These are phyloP conservation scores for Talaromyces borbonicus DNA, from an alignment of 495 filamentous ascomycete species.

Conservation along the genomic window DNA sequence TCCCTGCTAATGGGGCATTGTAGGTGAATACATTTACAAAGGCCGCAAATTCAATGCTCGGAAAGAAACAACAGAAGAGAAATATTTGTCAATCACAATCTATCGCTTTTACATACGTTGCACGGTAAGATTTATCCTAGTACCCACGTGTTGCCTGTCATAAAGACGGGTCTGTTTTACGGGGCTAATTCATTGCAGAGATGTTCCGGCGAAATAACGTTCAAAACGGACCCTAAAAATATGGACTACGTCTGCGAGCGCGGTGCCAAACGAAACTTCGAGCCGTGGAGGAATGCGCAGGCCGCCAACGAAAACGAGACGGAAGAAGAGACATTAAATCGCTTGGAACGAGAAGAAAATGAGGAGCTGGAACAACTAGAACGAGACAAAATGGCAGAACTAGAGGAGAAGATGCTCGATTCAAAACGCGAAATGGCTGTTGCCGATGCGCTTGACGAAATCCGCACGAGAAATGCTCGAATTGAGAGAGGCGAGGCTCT, in stretches of 20 bases:
- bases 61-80: conserved; percentile 88
- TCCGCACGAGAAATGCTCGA: conserved; percentile 80
- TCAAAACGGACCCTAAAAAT: conserved; percentile 88
- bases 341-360: conserved; percentile 65
- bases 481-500: conserved; percentile 60
- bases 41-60: conserved; percentile 95
- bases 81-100: conserved; percentile 81
- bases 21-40: conserved; percentile 83
- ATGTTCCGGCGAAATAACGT: conserved; percentile 83
- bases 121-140: conserved; percentile 54
- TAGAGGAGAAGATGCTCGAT: conserved; percentile 78
- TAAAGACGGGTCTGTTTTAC: no score
- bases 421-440: conserved; percentile 96
- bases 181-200: conserved; percentile 22
- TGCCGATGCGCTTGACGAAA: conserved; percentile 93
- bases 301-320: conserved; percentile 53
- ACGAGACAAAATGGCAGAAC: conserved; percentile 63
- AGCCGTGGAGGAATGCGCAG: conserved; percentile 64
- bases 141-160: not conserved
- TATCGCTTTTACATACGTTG: conserved; percentile 94
- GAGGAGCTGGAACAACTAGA: conserved; percentile 47
- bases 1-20: not conserved
- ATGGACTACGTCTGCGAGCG: conserved; percentile 84
- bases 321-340: conserved; percentile 78
- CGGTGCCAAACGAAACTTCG: conserved; percentile 87